Percentiles rank a stretch among this genome's conserved stretches.
phyloP scores from a whole-genome alignment of 1,284 basidiomycete species.

The Malassezia equina region DNA sequence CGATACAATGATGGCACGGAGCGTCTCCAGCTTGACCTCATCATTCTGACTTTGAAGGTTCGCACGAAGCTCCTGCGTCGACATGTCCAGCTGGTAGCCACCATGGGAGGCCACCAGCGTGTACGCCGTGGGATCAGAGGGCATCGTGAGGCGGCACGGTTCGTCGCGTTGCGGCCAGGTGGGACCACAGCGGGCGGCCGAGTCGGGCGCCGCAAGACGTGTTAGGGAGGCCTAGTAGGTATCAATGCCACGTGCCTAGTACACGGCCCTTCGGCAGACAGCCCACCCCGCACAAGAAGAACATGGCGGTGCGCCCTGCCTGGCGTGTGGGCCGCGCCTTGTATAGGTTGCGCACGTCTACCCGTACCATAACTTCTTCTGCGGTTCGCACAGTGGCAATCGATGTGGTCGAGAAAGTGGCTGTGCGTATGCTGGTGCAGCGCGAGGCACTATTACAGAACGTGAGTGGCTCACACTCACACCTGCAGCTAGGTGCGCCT shows the following conservation, averaged over 20 bases:
- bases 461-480: neutral
- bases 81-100: slow-evolving; percentile 20
- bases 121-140: slow-evolving; percentile 16
- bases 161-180: slow-evolving; percentile 5
- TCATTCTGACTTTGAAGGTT: slow-evolving; percentile 91
- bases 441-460: slow-evolving; percentile 17
- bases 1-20: slow-evolving; percentile 85
- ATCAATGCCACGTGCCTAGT: slow-evolving; percentile 7
- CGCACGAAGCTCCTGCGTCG: slow-evolving; percentile 62
- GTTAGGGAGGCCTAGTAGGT: slow-evolving; percentile 5
- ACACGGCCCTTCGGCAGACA: neutral
- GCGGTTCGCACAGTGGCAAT: neutral
- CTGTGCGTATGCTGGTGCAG: slow-evolving; percentile 19
- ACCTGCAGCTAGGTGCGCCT: neutral
- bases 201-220: neutral
- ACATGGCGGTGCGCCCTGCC: neutral
- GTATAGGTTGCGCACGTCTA: neutral
- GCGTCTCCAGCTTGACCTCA: slow-evolving; percentile 91
- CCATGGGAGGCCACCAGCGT: slow-evolving; percentile 16
- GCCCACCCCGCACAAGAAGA: neutral
- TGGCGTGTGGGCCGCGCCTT: neutral
- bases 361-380: neutral
- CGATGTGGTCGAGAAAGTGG: slow-evolving; percentile 10
- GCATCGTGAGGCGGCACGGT: slow-evolving; percentile 10
- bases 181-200: slow-evolving; percentile 1